Evolutionary conservation across 257 asterid genomes (phyloP).

Genomic region (Solanum clarkiae): DNA sequence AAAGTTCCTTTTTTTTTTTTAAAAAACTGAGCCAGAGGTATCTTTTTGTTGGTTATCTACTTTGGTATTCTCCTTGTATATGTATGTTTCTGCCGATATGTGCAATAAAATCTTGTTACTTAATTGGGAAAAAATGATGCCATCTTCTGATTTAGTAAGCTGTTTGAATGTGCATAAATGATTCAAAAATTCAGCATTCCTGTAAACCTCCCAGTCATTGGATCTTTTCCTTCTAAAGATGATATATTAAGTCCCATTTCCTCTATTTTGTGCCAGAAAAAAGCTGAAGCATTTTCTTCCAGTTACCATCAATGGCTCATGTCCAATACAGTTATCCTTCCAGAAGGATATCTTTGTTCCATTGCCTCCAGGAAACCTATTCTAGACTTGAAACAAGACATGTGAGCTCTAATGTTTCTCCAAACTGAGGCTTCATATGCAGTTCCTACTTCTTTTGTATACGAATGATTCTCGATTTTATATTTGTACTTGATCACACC

Average conservation of each 20-base stretch:
- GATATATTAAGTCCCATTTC: not conserved
- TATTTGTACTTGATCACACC: not conserved
- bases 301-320: not conserved
- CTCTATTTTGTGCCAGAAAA: not conserved
- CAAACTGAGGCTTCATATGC: not conserved
- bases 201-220: not conserved
- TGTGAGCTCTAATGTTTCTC: not conserved
- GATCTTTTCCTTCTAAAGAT: not conserved
- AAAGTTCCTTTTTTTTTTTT: not conserved
- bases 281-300: not conserved
- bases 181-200: not conserved
- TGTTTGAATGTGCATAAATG: not conserved
- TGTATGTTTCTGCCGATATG: not conserved
- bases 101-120: not conserved
- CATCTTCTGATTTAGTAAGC: not conserved
- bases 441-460: not conserved
- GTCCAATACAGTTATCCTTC: not conserved
- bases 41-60: not conserved
- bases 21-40: not conserved
- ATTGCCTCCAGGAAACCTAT: not conserved
- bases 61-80: not conserved
- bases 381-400: not conserved
- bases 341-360: not conserved
- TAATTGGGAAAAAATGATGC: not conserved
- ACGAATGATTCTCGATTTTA: not conserved